phyloP scores from a whole-genome alignment of 2,329 filamentous ascomycete genomes.

The Claviceps pazoutovae region DNA sequence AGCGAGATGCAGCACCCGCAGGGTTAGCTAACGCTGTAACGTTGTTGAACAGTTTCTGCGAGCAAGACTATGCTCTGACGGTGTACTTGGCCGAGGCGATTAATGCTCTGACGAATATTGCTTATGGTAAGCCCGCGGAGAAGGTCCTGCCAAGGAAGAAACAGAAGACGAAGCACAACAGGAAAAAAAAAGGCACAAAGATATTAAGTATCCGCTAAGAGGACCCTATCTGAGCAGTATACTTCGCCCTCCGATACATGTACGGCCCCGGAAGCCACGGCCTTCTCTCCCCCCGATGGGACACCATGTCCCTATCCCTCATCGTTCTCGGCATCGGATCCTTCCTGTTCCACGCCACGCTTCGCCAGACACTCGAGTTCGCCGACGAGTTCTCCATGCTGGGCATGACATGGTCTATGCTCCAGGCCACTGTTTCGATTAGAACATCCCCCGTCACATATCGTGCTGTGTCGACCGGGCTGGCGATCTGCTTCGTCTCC shows the following conservation, averaged over 20 bases:
- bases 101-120: constrained; percentile 27
- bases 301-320: constrained; percentile 28
- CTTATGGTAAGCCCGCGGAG: constrained; percentile 23
- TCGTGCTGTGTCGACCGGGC: constrained; percentile 19
- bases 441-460: constrained; percentile 24
- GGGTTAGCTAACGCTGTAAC: background rate
- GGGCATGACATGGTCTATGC: constrained; percentile 34
- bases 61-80: constrained; percentile 34
- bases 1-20: too few relatives aligned
- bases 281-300: constrained; percentile 18
- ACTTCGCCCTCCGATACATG: constrained; percentile 26
- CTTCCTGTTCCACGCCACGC: constrained; percentile 29
- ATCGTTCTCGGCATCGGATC: constrained; percentile 28
- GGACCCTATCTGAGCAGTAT: constrained; percentile 18
- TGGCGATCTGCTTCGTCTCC: constrained; percentile 26
- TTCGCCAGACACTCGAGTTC: constrained; percentile 28
- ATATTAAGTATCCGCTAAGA: background rate
- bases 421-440: constrained; percentile 34
- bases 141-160: constrained; percentile 20
- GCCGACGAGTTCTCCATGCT: constrained; percentile 48
- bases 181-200: background rate
- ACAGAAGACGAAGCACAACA: too few relatives aligned
- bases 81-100: constrained; percentile 30
- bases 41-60: constrained; percentile 19
- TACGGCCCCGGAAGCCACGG: constrained; percentile 17